Percentiles rank a stretch among this genome's conserved stretches.
Conservation (phyloP, 192 early-diverging fungal species). For the Blastocladiella britannica region DNA sequence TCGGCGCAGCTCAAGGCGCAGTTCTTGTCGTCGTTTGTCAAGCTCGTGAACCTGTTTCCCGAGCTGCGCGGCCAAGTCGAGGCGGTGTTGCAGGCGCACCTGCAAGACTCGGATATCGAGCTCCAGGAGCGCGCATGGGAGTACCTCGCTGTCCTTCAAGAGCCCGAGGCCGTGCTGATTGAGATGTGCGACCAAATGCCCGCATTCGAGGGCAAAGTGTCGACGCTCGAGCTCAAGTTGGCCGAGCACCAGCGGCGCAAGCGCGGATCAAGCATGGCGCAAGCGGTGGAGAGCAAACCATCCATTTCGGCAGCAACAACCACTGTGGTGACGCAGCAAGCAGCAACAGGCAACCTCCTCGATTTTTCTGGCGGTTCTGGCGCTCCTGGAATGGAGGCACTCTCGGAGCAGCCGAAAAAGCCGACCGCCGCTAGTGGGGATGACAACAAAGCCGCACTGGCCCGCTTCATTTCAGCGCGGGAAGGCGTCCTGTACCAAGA, state of each 20-base stretch:
- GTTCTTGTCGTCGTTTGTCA: slow-evolving; percentile 77
- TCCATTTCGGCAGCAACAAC: slow-evolving; percentile 7
- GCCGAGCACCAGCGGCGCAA: slow-evolving; percentile 91
- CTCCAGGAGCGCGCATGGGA: slow-evolving; percentile 94
- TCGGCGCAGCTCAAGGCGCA: slow-evolving; percentile 60
- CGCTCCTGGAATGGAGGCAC: slow-evolving; percentile 4
- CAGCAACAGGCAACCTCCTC: slow-evolving; percentile 12
- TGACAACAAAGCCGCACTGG: slow-evolving; percentile 22
- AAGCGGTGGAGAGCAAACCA: slow-evolving; percentile 40
- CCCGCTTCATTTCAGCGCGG: slow-evolving; percentile 36
- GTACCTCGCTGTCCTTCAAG: slow-evolving; percentile 67
- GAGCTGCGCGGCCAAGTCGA: slow-evolving; percentile 82
- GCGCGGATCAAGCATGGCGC: slow-evolving; percentile 78
- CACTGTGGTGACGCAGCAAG: slow-evolving; percentile 14
- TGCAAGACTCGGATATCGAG: slow-evolving; percentile 79
- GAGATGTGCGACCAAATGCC: slow-evolving; percentile 98
- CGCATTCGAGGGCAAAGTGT: slow-evolving; percentile 84
- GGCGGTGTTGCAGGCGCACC: slow-evolving; percentile 66
- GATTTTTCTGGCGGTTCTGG: slow-evolving; percentile 9
- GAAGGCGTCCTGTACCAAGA: slow-evolving; percentile 92
- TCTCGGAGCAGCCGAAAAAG: neutral
- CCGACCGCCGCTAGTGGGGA: slow-evolving; percentile 8
- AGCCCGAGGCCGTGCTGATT: slow-evolving; percentile 74
- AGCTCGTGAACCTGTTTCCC: slow-evolving; percentile 93
- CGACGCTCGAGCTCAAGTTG: slow-evolving; percentile 64